Base-by-base conservation (phyloP, 371 early-diverging fungal genomes). In the Circinella minor region DNA sequence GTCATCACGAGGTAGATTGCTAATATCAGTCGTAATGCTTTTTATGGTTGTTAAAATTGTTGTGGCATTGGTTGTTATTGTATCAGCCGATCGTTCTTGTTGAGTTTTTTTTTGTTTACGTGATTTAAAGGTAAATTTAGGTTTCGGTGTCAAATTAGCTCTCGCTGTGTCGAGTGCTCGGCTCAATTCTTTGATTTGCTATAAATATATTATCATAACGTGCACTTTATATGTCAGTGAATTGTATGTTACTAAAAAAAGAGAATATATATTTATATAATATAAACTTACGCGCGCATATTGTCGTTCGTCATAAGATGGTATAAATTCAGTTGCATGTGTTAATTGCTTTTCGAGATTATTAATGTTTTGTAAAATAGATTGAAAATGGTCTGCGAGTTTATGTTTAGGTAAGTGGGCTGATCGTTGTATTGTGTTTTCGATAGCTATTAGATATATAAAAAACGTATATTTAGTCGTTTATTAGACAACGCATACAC, bases 61-160 rank as follows among this genome's bases (percentile, higher is more conserved):
- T 13, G 27, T 27, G 27, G 2, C 27, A 27, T 27, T 27, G 27
- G 27, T 27, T 27, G 27, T 2, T 27, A 27, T 27, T 27, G 76
- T 49, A 4, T 63, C 70, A 4, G 61, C 60, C 8, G 43, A 18
- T n/a, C 11, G 48, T 38, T 7, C 20, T 48, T 36, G 69, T 27
- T 14, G 72, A n/a, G 77, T 36, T 0, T 51, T 54, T 36, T 67
- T 57, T 10, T 70, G 66, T 38, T 79, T 84, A 37, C 86, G 82
- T 14, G 86, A 85, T 68, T 87, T 88, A 78, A 90, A 90, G 0
- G 90, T 80, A 47, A 90, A 90, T 68, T 89, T 90, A 51, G 83
- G 78, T 69, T 86, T 87, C 0, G 90, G 89, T 37, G 81, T 78
- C 36, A 89, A 68, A 36, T 74, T 68, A 43, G 72, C 60, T 47